Conservation (phyloP, 306 rosid species). For the Adenanthera pavonina region DNA sequence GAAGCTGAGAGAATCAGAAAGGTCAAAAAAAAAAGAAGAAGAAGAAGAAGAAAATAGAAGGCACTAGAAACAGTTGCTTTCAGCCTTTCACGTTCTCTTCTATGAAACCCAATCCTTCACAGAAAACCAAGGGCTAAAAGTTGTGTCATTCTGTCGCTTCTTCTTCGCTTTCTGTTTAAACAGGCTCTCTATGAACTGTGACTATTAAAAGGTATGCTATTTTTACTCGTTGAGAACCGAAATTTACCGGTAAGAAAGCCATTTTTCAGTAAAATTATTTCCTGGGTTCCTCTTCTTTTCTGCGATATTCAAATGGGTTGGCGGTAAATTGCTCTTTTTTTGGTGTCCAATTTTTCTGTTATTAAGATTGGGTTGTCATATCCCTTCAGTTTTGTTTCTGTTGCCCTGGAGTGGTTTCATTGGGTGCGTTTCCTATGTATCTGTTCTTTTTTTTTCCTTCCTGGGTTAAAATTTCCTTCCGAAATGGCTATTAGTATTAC, state of each 20-base stretch:
- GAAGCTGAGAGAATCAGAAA: constrained; percentile 45
- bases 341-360: constrained; percentile 37
- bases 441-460: constrained; percentile 2
- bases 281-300: not conserved
- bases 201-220: constrained; percentile 35
- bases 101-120: constrained; percentile 12
- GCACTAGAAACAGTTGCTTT: constrained; percentile 57
- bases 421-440: constrained; percentile 32
- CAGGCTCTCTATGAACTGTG: constrained; percentile 25
- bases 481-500: constrained; percentile 24
- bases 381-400: constrained; percentile 39
- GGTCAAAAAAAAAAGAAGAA: not conserved
- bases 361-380: constrained; percentile 34
- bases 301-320: constrained; percentile 45
- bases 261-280: constrained; percentile 21
- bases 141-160: constrained; percentile 25
- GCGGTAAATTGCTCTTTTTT: constrained; percentile 10
- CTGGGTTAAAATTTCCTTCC: constrained; percentile 28
- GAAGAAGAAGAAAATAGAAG: not conserved
- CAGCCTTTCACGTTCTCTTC: constrained; percentile 60
- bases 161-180: constrained; percentile 40
- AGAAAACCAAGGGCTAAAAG: not conserved
- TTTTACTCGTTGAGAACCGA: constrained; percentile 15
- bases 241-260: not conserved
- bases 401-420: constrained; percentile 36